Evolutionary conservation across 345 rosid species (phyloP).

Genomic region (Aquilaria yunnanensis): DNA sequence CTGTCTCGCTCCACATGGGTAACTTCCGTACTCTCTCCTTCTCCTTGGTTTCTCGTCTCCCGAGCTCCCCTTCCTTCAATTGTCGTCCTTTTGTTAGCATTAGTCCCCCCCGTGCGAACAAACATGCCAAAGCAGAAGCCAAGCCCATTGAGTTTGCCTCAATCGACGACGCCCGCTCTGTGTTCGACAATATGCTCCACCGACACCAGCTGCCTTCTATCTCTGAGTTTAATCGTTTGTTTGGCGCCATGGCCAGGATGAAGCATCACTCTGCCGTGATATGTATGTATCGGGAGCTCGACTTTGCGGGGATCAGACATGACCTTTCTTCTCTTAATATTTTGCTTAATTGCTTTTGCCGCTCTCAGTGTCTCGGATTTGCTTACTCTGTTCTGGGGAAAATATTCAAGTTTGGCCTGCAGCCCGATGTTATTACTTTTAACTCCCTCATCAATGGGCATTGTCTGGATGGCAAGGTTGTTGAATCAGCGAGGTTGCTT

Average conservation of each 20-base stretch:
- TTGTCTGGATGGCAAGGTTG: not conserved
- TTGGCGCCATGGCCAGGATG: not conserved
- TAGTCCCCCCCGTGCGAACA: no score
- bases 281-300: not conserved
- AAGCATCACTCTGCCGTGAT: not conserved
- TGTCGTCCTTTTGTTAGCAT: no score
- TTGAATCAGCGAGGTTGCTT: not conserved
- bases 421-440: not conserved
- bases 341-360: not conserved
- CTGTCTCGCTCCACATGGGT: no score
- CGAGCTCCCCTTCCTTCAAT: no score
- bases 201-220: not conserved
- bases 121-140: not conserved
- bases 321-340: not conserved
- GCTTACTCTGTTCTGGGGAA: conserved; percentile 4
- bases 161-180: not conserved
- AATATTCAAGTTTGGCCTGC: conserved; percentile 1
- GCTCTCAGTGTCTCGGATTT: not conserved
- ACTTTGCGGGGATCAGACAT: not conserved
- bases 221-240: not conserved
- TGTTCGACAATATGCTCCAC: not conserved
- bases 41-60: no score
- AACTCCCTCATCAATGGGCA: conserved; percentile 1
- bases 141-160: not conserved
- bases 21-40: no score